A percentile compares a stretch with the other conserved stretches of the same genome.
Conservation (phyloP, 2,329 filamentous ascomycete genomes). For the Fusarium lyarnte region DNA sequence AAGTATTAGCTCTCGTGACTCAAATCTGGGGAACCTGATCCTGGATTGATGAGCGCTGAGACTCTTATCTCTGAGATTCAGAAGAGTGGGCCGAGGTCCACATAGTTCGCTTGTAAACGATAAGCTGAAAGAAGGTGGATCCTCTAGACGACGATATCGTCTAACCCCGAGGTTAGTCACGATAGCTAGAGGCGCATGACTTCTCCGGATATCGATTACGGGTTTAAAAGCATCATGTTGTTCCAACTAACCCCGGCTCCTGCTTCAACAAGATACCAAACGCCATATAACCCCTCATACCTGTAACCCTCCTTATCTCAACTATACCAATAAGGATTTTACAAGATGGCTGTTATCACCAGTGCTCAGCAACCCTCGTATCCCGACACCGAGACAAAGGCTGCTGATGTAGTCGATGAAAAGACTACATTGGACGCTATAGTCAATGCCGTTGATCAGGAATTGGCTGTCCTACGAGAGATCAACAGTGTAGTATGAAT, state of each 20-base stretch:
- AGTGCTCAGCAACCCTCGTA: accelerated
- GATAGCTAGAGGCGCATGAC: neutral
- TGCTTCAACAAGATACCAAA: accelerated
- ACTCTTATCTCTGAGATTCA: neutral
- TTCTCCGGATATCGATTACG: neutral
- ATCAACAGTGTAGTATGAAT: neutral
- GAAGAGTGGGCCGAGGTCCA: neutral
- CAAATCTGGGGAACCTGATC: neutral
- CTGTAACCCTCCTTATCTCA: accelerated
- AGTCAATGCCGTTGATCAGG: neutral
- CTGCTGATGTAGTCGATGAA: accelerated
- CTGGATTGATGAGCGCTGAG: accelerated
- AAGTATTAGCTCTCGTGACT: accelerated
- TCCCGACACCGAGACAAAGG: accelerated
- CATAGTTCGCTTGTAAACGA: neutral
- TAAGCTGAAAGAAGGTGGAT: accelerated
- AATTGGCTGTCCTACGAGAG: neutral
- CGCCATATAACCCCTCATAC: neutral
- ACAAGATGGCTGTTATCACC: neutral
- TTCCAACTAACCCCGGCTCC: neutral
- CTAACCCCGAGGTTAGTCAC: neutral
- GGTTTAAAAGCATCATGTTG: neutral
- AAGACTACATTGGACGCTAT: neutral
- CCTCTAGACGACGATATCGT: neutral
- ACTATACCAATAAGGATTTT: neutral